Evolutionary conservation across 2,329 filamentous ascomycete genomes (phyloP), one percentile per base, ranked within the genome.

Genomic region (Colletotrichum gigasporum): DNA sequence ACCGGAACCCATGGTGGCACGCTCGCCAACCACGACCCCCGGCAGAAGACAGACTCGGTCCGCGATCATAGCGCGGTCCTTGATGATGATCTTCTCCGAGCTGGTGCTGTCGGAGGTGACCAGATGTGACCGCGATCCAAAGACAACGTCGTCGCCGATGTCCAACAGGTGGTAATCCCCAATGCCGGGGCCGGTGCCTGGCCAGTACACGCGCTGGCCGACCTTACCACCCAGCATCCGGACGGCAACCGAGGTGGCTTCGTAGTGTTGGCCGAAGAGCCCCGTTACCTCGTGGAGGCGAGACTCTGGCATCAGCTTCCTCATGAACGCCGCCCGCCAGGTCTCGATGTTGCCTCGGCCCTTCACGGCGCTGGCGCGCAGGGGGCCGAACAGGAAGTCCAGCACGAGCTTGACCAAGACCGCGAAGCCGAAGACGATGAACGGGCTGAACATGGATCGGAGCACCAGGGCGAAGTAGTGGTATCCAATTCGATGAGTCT

Each of bases 141-240:
- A 87, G 9, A 87, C 84, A n/a, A 87, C 85, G 71, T 87, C 82
- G 59, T 87, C 80, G 9, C 85, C 85, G 64, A 87, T 77, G 22
- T 87, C 80, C 10, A 87, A 69, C 1, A 87, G 74, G 65, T 86
- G 82, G 66, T 86, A 87, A 66, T 87, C 83, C 14, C 82, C 79
- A 34, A 87, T 80, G 2, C 73, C 75, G 1, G 84, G 85, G 0
- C 85, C 85, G 14, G 82, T 85, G 8, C 85, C 85, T 3, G 85
- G 85, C 85, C 85, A 87, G 71, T 87, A 87, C 0, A 87, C 80
- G 4, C 82, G 78, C 69, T 79, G 78, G 22, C 85, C 85, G 39
- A 86, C 77, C 69, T 79, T 82, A 12, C 79, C 82, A n/a, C 85
- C 85, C 16, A 87, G 73, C 59, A 82, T 73, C 12, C 85, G 77